These are phyloP conservation scores for Hypoxylon rubiginosum DNA, from an alignment of 2,329 filamentous ascomycete genomes.

Conservation along the genomic window DNA sequence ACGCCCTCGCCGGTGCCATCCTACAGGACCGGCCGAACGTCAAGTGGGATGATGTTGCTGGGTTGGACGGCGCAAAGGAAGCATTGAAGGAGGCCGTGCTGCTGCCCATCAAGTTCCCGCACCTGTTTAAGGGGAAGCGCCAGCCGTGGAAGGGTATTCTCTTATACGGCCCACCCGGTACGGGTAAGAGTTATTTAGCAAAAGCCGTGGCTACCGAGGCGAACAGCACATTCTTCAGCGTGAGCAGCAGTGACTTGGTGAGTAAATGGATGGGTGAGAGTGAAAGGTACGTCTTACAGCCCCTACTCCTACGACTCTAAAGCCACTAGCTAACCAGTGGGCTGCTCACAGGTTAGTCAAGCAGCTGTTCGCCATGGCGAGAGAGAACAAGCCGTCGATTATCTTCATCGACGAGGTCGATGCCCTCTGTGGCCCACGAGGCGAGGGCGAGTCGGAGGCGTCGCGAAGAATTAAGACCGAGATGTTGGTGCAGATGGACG, in stretches of 20 bases:
- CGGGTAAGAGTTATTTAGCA: constrained; percentile 96
- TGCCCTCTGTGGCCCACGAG: constrained; percentile 91
- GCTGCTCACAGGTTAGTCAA: constrained; percentile 80
- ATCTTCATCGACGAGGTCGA: constrained; percentile 99
- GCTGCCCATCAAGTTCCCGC: constrained; percentile 97
- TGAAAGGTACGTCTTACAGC: constrained; percentile 76
- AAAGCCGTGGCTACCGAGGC: constrained; percentile 98
- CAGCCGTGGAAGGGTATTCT: constrained; percentile 99
- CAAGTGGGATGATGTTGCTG: constrained; percentile 98
- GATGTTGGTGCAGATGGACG: constrained; percentile 98
- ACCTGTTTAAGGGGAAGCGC: constrained; percentile 94
- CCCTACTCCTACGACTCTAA: background rate
- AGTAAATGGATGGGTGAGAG: constrained; percentile 99
- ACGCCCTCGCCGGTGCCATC: constrained; percentile 91
- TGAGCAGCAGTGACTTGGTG: constrained; percentile 95
- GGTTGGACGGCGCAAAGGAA: constrained; percentile 93
- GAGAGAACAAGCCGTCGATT: constrained; percentile 97
- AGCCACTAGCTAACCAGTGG: constrained; percentile 43
- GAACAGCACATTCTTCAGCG: constrained; percentile 99
- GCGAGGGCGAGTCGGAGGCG: constrained; percentile 96
- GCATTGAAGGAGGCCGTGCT: constrained; percentile 98
- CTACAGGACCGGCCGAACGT: constrained; percentile 96
- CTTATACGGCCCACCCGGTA: constrained; percentile 95
- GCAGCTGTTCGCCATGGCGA: constrained; percentile 95
- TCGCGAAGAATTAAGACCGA: constrained; percentile 98